Conservation (phyloP, 148 eudicot species). For the Beta vulgaris region DNA sequence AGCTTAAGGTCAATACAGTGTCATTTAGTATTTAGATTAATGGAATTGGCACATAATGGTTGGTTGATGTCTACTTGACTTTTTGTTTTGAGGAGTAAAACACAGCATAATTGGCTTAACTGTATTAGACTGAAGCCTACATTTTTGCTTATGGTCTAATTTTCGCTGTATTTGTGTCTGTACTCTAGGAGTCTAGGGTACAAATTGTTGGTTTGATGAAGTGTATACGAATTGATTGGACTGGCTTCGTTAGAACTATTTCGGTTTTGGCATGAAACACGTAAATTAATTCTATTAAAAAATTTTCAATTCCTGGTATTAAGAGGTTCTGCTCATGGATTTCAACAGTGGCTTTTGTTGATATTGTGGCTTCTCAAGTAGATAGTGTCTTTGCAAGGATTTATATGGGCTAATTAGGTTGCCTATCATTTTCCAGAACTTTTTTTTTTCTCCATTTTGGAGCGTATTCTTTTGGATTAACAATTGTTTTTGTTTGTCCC, state of each 20-base stretch:
- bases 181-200: background rate
- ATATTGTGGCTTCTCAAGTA: background rate
- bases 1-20: too few species aligned
- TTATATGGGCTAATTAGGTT: background rate
- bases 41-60: background rate
- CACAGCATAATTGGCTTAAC: background rate
- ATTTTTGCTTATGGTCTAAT: background rate
- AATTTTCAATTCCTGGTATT: too few species aligned
- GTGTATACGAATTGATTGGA: background rate
- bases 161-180: background rate
- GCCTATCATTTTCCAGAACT: background rate
- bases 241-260: too few species aligned
- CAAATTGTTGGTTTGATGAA: background rate
- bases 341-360: background rate
- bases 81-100: background rate
- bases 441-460: background rate
- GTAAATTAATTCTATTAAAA: too few species aligned
- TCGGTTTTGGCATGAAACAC: too few species aligned
- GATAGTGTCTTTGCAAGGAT: background rate
- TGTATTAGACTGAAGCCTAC: background rate
- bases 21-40: slow-evolving; percentile 1
- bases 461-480: background rate
- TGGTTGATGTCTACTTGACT: background rate
- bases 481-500: background rate
- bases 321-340: too few species aligned